Evolutionary conservation across 345 rosid genomes (phyloP).

Genomic region (Acer campestre): DNA sequence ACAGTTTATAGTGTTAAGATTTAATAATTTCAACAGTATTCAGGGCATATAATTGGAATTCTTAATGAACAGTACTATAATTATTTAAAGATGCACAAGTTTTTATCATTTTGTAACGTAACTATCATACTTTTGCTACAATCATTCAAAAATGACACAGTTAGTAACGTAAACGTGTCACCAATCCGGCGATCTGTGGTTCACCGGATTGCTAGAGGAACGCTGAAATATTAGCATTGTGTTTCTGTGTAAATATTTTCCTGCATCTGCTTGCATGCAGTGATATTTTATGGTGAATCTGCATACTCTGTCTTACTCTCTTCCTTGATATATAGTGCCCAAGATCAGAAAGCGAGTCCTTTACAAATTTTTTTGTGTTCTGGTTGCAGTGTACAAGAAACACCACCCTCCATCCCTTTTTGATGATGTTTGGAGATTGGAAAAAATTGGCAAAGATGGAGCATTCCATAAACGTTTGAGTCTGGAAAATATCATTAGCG

Average conservation of each 20-base stretch:
- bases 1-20: conserved; percentile 18
- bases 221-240: too few relatives aligned
- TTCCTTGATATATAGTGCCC: not conserved
- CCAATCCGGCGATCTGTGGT: not conserved
- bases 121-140: not conserved
- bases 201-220: not conserved
- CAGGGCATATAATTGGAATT: not conserved
- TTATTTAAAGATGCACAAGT: not conserved
- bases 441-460: conserved; percentile 98
- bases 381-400: conserved; percentile 85
- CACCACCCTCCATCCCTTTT: conserved; percentile 87
- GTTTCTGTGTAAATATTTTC: too few relatives aligned
- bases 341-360: not conserved
- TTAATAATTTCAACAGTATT: not conserved
- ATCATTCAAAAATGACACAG: not conserved
- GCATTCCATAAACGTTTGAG: conserved; percentile 89
- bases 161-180: not conserved
- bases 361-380: conserved; percentile 11
- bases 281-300: too few relatives aligned
- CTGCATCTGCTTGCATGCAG: too few relatives aligned
- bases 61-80: not conserved
- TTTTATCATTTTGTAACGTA: not conserved
- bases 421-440: conserved; percentile 98
- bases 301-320: too few relatives aligned
- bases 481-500: conserved; percentile 67